These are phyloP conservation scores for Fomitopsis serialis DNA, from an alignment of 768 basidiomycete genomes.

Conservation along the genomic window DNA sequence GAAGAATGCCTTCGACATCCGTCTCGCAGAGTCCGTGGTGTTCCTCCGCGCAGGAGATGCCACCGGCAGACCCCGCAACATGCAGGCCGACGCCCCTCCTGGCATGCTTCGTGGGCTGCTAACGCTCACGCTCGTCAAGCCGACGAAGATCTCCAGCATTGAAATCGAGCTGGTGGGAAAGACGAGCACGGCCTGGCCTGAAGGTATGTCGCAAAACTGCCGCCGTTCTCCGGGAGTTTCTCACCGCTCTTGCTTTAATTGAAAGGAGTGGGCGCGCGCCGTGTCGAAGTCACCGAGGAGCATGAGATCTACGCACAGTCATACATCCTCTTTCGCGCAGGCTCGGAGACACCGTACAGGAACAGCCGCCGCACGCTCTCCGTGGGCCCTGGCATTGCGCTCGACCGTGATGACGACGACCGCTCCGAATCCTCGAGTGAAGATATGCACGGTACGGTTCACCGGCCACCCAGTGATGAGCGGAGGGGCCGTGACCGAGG, in stretches of 20 bases:
- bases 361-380: constrained; percentile 43
- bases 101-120: constrained; percentile 63
- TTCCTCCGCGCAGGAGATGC: constrained; percentile 40
- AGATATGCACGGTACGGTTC: constrained; percentile 7
- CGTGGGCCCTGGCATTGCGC: constrained; percentile 46
- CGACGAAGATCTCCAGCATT: constrained; percentile 83
- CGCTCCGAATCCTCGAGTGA: constrained; percentile 27
- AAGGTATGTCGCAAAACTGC: constrained; percentile 49
- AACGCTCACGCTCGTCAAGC: constrained; percentile 61
- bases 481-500: constrained; percentile 13
- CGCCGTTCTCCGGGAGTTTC: not conserved
- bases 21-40: constrained; percentile 53
- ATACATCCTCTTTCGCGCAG: constrained; percentile 69
- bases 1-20: constrained; percentile 33
- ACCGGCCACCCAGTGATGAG: constrained; percentile 8
- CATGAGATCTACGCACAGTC: constrained; percentile 68
- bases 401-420: constrained; percentile 31
- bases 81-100: constrained; percentile 35
- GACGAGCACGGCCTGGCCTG: constrained; percentile 72
- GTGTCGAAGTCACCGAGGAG: constrained; percentile 75
- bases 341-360: constrained; percentile 30
- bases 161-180: constrained; percentile 74
- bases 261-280: constrained; percentile 59
- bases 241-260: not conserved
- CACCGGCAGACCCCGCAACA: constrained; percentile 23